Evolutionary conservation across 192 early-diverging fungal genomes (phyloP).

Genomic region (Phlyctochytrium arcticum): DNA sequence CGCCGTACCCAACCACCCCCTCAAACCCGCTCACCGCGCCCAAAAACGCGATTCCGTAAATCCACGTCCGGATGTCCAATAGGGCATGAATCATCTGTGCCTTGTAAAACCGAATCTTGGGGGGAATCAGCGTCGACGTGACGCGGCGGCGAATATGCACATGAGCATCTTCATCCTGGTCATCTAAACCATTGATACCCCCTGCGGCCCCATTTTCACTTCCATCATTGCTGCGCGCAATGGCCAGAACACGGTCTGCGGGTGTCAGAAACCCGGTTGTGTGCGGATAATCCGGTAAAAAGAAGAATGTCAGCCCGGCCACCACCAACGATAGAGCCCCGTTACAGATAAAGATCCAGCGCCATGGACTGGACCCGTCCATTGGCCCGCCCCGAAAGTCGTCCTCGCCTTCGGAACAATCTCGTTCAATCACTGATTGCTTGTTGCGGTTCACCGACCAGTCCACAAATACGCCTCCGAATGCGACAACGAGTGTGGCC

Average conservation of each 20-base stretch:
- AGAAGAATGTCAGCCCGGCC: constrained; percentile 2
- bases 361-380: constrained; percentile 14
- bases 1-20: constrained; percentile 5
- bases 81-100: constrained; percentile 22
- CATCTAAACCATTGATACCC: constrained; percentile 5
- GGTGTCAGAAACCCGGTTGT: constrained; percentile 32
- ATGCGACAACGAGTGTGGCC: constrained; percentile 13
- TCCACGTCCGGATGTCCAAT: constrained; percentile 21
- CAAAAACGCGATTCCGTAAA: constrained; percentile 9
- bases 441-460: too few species aligned
- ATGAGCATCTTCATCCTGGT: neutral
- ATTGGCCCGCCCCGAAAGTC: too few species aligned
- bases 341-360: constrained; percentile 21
- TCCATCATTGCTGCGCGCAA: constrained; percentile 24
- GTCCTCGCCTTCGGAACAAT: too few species aligned
- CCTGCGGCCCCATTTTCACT: too few species aligned
- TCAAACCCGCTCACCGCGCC: constrained; percentile 10
- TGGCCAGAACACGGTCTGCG: constrained; percentile 31
- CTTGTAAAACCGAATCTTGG: constrained; percentile 11
- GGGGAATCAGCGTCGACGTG: neutral
- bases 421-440: too few species aligned
- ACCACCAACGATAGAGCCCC: constrained; percentile 6
- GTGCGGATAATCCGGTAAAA: constrained; percentile 33
- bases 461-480: constrained; percentile 24
- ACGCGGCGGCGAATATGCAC: too few species aligned